Evolutionary conservation across 768 basidiomycete species (phyloP), one percentile per base, ranked within the genome.

Genomic region (Boletus rufocinnamomeus): DNA sequence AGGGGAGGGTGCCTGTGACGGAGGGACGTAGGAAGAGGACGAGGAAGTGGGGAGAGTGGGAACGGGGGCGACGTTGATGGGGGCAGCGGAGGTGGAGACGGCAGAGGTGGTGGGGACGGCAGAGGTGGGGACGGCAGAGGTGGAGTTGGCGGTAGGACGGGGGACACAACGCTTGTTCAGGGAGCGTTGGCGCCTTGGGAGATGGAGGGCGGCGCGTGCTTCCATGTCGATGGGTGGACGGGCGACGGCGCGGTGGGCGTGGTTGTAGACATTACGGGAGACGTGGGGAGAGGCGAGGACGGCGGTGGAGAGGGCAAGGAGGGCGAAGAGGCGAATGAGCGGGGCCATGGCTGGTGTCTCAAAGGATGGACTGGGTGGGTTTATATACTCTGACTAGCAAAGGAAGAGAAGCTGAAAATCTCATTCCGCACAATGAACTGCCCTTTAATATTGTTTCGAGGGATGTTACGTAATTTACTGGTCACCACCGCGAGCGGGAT

Each of bases 401-500:
- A 32, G 38, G 49, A 13, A 16, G 19, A 41, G 10, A 35, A 32
- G 25, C 21, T 23, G 21, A 44, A 49, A 37, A 34, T 37, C 48
- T n/a, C 40, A 6, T n/a, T n/a, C 46, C 2, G 7, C 19, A 28
- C 9, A 28, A 47, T 9, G 30, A 13, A 13, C 47, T 19, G 47
- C 6, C 27, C 13, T 41, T 58, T 44, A 49, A 59, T 57, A 34
- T 48, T 16, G 38, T 28, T 6, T 43, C 13, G 13, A n/a, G 34
- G 34, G 30, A 9, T 9, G 30, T 30, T 30, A 30, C 30, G 9
- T 30, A 30, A 30, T 9, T 30, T 30, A 30, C 30, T 30, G 23
- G 17, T 59, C 54, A 1, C n/a, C 75, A 6, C 76, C 78, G 64
- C 78, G 79, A 1, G 87, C 83, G 0, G 82, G 86, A 68, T 91